These are phyloP conservation scores for Lyophyllum semitale DNA, from an alignment of 768 basidiomycete species.

Conservation along the genomic window DNA sequence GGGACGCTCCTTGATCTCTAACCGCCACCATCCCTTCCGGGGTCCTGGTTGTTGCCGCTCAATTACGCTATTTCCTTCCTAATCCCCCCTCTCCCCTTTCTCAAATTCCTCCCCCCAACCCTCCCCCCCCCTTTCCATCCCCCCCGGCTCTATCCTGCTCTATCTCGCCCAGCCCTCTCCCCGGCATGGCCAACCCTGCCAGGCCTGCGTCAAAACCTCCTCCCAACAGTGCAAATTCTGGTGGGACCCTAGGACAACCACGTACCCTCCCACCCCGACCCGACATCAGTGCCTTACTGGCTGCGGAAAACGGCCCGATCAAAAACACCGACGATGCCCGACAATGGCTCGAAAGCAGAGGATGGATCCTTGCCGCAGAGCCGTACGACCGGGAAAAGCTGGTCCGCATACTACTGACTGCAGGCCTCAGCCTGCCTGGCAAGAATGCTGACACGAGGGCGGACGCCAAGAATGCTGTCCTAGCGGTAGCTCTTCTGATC, in stretches of 20 bases:
- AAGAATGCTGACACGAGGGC: neutral
- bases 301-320: neutral
- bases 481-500: neutral
- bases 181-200: neutral
- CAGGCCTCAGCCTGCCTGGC: neutral
- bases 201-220: neutral
- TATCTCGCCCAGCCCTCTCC: neutral
- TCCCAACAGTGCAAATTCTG: neutral
- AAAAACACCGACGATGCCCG: neutral
- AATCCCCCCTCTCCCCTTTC: neutral
- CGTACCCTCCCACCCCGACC: too few species aligned
- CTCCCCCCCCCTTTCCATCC: neutral
- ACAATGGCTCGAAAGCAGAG: neutral
- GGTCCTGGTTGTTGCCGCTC: neutral
- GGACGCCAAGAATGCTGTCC: neutral
- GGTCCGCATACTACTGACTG: neutral
- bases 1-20: constrained; percentile 2
- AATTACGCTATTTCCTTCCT: neutral
- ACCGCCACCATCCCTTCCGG: constrained; percentile 3
- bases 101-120: neutral
- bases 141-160: too few species aligned
- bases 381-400: neutral
- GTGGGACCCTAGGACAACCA: too few species aligned
- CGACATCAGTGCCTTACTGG: too few species aligned
- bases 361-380: neutral